Evolutionary conservation across 2,329 filamentous ascomycete genomes (phyloP), one percentile per base, ranked within the genome.

Genomic region (Chlorencoelia australis): DNA sequence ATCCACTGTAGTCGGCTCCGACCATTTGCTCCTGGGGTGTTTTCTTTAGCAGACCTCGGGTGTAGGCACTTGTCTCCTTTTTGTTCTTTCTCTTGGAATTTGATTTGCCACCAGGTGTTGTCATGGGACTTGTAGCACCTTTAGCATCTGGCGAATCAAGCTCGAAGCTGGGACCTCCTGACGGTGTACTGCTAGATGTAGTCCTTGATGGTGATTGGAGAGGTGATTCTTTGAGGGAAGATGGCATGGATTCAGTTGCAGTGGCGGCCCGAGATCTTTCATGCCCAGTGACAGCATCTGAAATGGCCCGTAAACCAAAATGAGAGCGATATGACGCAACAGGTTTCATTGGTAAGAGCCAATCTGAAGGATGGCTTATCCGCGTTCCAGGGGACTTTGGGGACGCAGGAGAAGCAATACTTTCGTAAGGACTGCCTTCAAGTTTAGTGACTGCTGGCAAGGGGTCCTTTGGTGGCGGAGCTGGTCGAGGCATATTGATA

Each of bases 1-100:
- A 98, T 1, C 91, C 91, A 52, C 81, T 89, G 58, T 94, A 96
- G 55, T 98, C 89, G 37, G 86, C 89, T 43, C 76, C 78, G 43
- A 77, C 66, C 60, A 94, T 91, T 42, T 89, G 87, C 55, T 94
- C 85, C 37, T 77, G 69, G 0, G 91, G 91, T 0, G 74, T 65
- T 42, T 89, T 82, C 59, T 88, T 87, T 49, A 83, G 73, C 26
- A 96, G 64, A 0, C 91, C 91, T 19, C 84, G 80, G 13, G 79
- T 84, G 60, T 96, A 98, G 1, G 91, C 91, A 53, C 88, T 95
- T 0, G 91, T 98, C 40, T 86, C 80, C 57, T 96, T 93, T 65
- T 98, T 98, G 34, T 78, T 75, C 61, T 89, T 88, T 71, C 79
- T 71, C 52, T 69, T 59, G 47, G 61, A 65, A 51, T 63, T 60